phyloP scores from a whole-genome alignment of 2,329 filamentous ascomycete species.

The Phialemonium atrogriseum region DNA sequence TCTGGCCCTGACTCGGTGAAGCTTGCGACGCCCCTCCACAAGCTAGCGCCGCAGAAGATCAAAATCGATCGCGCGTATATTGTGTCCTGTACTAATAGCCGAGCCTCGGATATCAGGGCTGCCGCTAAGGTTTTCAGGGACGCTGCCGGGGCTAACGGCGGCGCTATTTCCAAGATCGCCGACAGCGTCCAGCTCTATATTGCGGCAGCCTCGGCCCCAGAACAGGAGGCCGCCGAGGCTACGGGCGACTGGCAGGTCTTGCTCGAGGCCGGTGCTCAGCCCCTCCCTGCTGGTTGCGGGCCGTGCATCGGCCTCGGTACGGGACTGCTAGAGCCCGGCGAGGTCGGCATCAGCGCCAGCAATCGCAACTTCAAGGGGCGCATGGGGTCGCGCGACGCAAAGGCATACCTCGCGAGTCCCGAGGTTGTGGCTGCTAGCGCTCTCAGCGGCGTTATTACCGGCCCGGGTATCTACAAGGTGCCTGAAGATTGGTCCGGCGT shows the following conservation, averaged over 20 bases:
- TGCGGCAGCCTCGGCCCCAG: too few relatives aligned
- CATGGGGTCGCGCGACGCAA: slow-evolving; percentile 73
- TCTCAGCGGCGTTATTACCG: slow-evolving; percentile 60
- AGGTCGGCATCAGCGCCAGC: slow-evolving; percentile 73
- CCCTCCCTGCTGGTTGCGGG: slow-evolving; percentile 68
- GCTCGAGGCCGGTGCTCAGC: slow-evolving; percentile 63
- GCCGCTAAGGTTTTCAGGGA: slow-evolving; percentile 82
- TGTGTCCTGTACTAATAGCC: slow-evolving; percentile 82
- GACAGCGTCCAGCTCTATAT: too few relatives aligned
- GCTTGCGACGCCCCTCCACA: slow-evolving; percentile 65
- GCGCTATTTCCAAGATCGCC: too few relatives aligned
- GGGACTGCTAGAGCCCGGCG: slow-evolving; percentile 72
- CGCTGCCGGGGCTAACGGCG: slow-evolving; percentile 58
- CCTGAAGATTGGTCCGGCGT: too few relatives aligned
- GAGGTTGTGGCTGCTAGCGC: slow-evolving; percentile 91
- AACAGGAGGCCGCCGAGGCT: too few relatives aligned
- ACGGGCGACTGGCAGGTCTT: too few relatives aligned
- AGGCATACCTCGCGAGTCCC: slow-evolving; percentile 80
- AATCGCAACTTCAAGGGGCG: slow-evolving; percentile 91
- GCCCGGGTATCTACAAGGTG: slow-evolving; percentile 68
- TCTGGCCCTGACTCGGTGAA: slow-evolving; percentile 90
- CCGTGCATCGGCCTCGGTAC: slow-evolving; percentile 32
- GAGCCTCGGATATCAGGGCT: slow-evolving; percentile 70
- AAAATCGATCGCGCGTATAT: slow-evolving; percentile 77
- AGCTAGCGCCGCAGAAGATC: slow-evolving; percentile 68